Base-by-base conservation (phyloP, 1,139 yeast species). In the Debaryomycetaceae sp. region DNA sequence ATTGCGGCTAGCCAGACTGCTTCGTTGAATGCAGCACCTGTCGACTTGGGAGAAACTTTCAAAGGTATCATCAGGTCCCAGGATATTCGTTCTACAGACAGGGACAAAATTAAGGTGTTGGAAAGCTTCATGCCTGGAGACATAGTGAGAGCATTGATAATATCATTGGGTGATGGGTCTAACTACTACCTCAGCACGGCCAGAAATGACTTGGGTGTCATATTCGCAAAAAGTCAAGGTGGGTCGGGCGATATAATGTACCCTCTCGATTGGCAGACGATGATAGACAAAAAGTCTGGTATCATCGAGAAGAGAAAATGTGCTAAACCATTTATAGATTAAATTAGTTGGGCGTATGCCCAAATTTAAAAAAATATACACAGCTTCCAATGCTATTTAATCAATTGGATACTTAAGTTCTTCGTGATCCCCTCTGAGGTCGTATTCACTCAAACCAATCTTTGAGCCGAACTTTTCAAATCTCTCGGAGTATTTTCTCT, bases 241-340 rank as follows among this genome's bases (percentile, higher is more conserved):
- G 87, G 90, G 8, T 80, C 84, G 7, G 97, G 97, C 1, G 83
- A 80, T 41, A 69, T 84, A 49, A 83, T 95, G 93, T 86, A 83
- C 56, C 96, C 99, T 3, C 66, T 90, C 35, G 98, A 93, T 66
- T 95, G 99, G 98, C 91, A 90, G 65, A 87, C 90, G 8, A 93
- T 95, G 98, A 77, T 86, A 40, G 83, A 88, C 51, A 82, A 84
- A 5, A 71, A 68, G 37, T 81, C 90, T 4, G 97, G 97, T 1
- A 78, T 76, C 20, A 66, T 81, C 24, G 98, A 91, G 59, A 73
- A 74, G 56, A 76, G 99, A 48, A 95, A 95, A 63, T 89, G 96
- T 66, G 99, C 99, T 5, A 91, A 89, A 63, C 97, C 97, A 7
- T 84, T 85, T 41, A 35, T 17, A 14, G 34, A 33, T 24, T 24